Base-by-base conservation (phyloP, 768 basidiomycete genomes). In the Cyclocybe cylindracea region DNA sequence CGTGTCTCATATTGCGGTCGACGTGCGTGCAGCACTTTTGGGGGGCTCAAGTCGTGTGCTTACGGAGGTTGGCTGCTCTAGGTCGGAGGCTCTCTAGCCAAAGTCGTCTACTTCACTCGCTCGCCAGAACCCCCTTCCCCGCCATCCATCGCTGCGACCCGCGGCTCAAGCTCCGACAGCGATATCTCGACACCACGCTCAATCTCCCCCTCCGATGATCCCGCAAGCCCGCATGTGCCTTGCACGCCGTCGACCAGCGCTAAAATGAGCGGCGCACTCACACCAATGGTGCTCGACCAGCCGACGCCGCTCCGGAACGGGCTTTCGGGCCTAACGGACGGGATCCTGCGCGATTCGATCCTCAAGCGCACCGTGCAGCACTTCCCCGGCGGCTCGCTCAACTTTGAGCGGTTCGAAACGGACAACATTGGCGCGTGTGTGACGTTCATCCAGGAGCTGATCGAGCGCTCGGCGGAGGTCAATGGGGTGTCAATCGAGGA, bases 41-140 rank as follows among this genome's bases (percentile, higher is more conserved):
- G 32, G 33, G 49, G 36, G 47, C 42, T 51, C 37, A 33, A 48
- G 44, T 54, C 48, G 51, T 37, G 48, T 46, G 61, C 45, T 44
- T 38, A 33, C 46, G 32, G 41, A 56, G 41, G 40, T 53, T 36
- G 32, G 46, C 46, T 41, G 62, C 48, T 54, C 39, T 70, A 98
- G 95, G 89, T 98, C 66, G 97, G 97, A 24, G 97, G 97, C 39
- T 97, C 95, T 10, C 75, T 99, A 10, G 96, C 95, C 54, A 99
- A 99, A 70, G 91, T 99, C 46, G 93, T 97, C 60, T 99, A 98
- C 74, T 98, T 98, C 70, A 98, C 96, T 40, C 89, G 97, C 44
- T 94, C 94, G 7, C 86, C 90, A 3, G 87, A 90, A 49, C 88
- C 89, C 3, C 87, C 88, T n/a, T 77, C 84, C 31, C 89, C 91